Evolutionary conservation across 2,329 filamentous ascomycete species (phyloP).

Genomic region (Trichoderma sp.): DNA sequence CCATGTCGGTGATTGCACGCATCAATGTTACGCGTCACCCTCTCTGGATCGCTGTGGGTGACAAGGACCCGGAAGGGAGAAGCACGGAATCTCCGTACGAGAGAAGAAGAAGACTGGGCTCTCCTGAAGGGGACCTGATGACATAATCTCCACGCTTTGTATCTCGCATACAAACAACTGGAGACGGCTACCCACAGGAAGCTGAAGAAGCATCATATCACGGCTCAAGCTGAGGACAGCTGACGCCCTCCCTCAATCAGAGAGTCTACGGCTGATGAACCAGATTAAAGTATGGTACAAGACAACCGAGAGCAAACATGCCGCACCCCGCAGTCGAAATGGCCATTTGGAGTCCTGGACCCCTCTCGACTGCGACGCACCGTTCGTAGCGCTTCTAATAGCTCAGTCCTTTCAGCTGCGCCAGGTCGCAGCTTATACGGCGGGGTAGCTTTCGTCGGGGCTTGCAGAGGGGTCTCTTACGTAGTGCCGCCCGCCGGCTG

Average conservation of each 20-base stretch:
- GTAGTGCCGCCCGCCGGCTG: background rate
- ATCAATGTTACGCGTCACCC: slow-evolving; percentile 9
- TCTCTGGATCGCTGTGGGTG: background rate
- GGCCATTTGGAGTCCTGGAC: background rate
- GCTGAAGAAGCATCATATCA: too few species aligned
- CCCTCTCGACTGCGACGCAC: background rate
- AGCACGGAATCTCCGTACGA: background rate
- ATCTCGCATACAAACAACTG: too few species aligned
- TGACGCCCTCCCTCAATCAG: too few species aligned
- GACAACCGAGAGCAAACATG: too few species aligned
- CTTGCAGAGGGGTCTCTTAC: background rate
- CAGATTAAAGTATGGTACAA: background rate
- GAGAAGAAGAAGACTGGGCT: background rate
- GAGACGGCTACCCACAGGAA: too few species aligned
- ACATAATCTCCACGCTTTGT: too few species aligned
- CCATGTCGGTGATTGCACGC: slow-evolving; percentile 12
- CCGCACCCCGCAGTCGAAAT: slow-evolving; percentile 13
- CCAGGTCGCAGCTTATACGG: slow-evolving; percentile 20
- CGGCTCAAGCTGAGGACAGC: too few species aligned
- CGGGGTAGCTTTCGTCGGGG: slow-evolving; percentile 22
- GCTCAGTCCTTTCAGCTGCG: slow-evolving; percentile 17
- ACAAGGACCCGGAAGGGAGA: background rate
- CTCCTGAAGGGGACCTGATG: too few species aligned
- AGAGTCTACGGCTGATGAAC: background rate
- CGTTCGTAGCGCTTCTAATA: background rate